Conservation (phyloP, 116 monocot species). For the Posidonia oceanica region DNA sequence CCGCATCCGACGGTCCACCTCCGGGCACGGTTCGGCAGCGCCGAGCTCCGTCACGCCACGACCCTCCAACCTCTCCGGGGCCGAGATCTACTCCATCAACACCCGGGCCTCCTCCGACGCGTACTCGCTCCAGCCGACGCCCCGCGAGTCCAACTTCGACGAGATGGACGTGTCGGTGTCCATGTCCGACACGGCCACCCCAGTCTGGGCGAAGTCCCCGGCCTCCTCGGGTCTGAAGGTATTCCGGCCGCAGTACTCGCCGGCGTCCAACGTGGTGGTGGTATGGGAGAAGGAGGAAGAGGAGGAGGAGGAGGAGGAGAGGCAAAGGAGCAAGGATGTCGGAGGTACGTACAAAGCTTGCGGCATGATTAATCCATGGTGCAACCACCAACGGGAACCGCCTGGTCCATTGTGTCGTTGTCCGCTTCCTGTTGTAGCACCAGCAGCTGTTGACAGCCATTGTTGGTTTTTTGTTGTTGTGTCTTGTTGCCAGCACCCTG, state of each 20-base stretch:
- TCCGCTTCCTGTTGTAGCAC: not conserved
- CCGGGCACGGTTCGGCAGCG: slow-evolving; percentile 10
- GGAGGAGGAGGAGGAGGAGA: not conserved
- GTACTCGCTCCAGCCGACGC: slow-evolving; percentile 47
- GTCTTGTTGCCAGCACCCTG: not conserved
- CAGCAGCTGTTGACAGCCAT: not conserved
- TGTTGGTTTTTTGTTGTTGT: not conserved
- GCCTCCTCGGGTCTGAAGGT: slow-evolving; percentile 1
- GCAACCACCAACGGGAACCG: not conserved
- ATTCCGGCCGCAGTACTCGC: slow-evolving; percentile 12
- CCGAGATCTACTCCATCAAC: slow-evolving; percentile 46
- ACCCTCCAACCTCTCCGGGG: slow-evolving; percentile 38
- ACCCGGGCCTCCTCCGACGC: slow-evolving; percentile 35
- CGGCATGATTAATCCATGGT: not conserved
- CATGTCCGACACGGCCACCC: slow-evolving; percentile 12
- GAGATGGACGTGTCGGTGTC: slow-evolving; percentile 19
- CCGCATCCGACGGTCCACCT: slow-evolving; percentile 30
- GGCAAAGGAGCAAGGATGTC: slow-evolving; percentile 15
- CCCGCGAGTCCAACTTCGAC: slow-evolving; percentile 27
- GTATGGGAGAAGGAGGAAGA: slow-evolving; percentile 10
- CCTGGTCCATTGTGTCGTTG: not conserved
- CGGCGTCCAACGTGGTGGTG: slow-evolving; percentile 14
- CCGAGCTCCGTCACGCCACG: slow-evolving; percentile 21
- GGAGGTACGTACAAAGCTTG: slow-evolving; percentile 12
- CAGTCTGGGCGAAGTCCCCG: slow-evolving; percentile 24